Base-by-base conservation (phyloP, 306 rosid species). In the Hippophae gyantsensis region DNA sequence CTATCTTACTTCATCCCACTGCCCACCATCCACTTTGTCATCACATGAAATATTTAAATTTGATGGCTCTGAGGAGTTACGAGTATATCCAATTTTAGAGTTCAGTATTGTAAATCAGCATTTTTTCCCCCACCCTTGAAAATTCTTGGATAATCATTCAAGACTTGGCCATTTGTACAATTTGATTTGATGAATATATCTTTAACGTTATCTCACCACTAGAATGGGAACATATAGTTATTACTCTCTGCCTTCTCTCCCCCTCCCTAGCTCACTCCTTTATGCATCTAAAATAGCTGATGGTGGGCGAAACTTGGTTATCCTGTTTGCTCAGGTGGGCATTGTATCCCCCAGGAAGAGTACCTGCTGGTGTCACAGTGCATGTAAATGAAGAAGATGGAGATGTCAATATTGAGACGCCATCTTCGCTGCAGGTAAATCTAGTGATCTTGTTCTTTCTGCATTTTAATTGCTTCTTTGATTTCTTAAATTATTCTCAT, bases 271-370 rank as follows among this genome's bases (percentile, higher is more conserved):
- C 64, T 44, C 59, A 8, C 56, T 53, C 50, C 56, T 13, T 59
- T 56, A 43, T 47, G 13, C 47, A 64, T 56, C 58, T 52, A 41
- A 53, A 49, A 64, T 76, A 66, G 52, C 45, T 68, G 57, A 72
- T 60, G 46, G 48, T 47, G 54, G 63, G 66, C 57, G 69, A 58
- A 42, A 67, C 72, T 32, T 57, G 57, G 69, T 61, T 52, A 70
- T 55, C 57, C 43, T 74, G 56, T 72, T 47, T 75, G 58, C 76
- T 72, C 76, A 92, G 99, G 80, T 92, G 99, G 96, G 99, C 96
- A 50, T 56, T 92, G 66, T 92, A 92, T 81, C 96, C 99, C 77
- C 99, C 99, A 11, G 99, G 99, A 58, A 92, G 74, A 75, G 99
- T 92, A 56, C 99, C 95, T 65, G 62, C 86, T 65, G 95, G 99